These are phyloP conservation scores for Plasmodium berghei DNA, from an alignment of 169 alveolate species.

Conservation along the genomic window DNA sequence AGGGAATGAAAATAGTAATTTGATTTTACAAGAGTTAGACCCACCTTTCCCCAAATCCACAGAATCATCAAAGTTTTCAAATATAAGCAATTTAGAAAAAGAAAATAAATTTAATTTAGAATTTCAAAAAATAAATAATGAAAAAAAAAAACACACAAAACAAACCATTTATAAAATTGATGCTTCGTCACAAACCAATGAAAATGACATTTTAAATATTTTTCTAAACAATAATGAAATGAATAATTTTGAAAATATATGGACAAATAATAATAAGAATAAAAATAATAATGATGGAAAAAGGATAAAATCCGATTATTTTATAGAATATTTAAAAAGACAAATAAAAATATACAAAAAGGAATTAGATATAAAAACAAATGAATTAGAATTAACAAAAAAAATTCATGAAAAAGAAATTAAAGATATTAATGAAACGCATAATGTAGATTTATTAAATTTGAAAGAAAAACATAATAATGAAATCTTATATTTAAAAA, in stretches of 20 bases:
- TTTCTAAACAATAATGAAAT: background rate
- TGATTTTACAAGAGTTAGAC: background rate
- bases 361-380: constrained; percentile 13
- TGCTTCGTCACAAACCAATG: constrained; percentile 14
- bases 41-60: too few species aligned
- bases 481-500: constrained; percentile 21
- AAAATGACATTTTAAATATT: constrained; percentile 7
- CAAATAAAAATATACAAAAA: constrained; percentile 41
- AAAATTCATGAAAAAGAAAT: constrained; percentile 31
- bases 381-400: constrained; percentile 13
- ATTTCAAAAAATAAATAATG: too few species aligned
- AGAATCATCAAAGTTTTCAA: too few species aligned
- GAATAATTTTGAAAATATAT: constrained; percentile 15
- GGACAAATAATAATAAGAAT: background rate
- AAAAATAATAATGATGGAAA: background rate
- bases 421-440: constrained; percentile 1
- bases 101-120: background rate
- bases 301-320: constrained; percentile 20
- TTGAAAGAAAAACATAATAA: constrained; percentile 32
- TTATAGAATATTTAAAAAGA: constrained; percentile 25
- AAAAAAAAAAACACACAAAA: too few species aligned
- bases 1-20: background rate
- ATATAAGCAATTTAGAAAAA: background rate
- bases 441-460: background rate
- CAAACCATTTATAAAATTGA: background rate